phyloP scores from a whole-genome alignment of 2,329 filamentous ascomycete genomes.

The Penicillium glabrum region DNA sequence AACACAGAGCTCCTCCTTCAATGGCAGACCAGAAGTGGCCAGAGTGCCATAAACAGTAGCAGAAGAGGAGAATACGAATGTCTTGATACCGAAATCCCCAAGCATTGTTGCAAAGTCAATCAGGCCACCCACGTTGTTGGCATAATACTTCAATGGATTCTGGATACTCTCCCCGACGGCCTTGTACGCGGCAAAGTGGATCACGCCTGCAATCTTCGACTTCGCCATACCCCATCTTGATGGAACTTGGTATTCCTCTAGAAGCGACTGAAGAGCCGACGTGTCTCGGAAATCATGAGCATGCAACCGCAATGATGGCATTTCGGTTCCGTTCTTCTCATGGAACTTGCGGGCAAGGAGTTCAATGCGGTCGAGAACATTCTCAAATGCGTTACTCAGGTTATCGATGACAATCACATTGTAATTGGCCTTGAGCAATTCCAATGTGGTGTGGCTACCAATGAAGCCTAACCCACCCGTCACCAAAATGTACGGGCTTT shows the following conservation, averaged over 20 bases:
- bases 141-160: slow-evolving; percentile 63
- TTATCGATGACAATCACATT: slow-evolving; percentile 45
- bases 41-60: slow-evolving; percentile 65
- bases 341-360: slow-evolving; percentile 36
- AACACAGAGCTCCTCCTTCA: slow-evolving; percentile 58
- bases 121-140: slow-evolving; percentile 66
- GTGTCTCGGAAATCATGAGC: slow-evolving; percentile 51
- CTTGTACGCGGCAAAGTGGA: slow-evolving; percentile 69
- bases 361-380: slow-evolving; percentile 37
- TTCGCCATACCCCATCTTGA: slow-evolving; percentile 35
- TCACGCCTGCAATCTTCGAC: slow-evolving; percentile 62
- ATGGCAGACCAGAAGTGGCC: slow-evolving; percentile 51
- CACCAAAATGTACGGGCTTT: slow-evolving; percentile 44
- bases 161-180: slow-evolving; percentile 64
- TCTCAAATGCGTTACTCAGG: slow-evolving; percentile 40
- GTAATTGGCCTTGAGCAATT: slow-evolving; percentile 42
- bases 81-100: slow-evolving; percentile 61
- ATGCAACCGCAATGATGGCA: slow-evolving; percentile 49
- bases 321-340: slow-evolving; percentile 36
- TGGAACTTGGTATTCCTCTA: slow-evolving; percentile 43
- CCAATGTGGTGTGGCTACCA: slow-evolving; percentile 44
- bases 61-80: slow-evolving; percentile 67
- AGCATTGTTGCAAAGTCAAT: slow-evolving; percentile 60
- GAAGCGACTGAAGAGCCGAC: slow-evolving; percentile 42
- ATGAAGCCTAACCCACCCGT: slow-evolving; percentile 45